Conservation (phyloP, 2,329 filamentous ascomycete genomes). For the Fusarium acutatum region DNA sequence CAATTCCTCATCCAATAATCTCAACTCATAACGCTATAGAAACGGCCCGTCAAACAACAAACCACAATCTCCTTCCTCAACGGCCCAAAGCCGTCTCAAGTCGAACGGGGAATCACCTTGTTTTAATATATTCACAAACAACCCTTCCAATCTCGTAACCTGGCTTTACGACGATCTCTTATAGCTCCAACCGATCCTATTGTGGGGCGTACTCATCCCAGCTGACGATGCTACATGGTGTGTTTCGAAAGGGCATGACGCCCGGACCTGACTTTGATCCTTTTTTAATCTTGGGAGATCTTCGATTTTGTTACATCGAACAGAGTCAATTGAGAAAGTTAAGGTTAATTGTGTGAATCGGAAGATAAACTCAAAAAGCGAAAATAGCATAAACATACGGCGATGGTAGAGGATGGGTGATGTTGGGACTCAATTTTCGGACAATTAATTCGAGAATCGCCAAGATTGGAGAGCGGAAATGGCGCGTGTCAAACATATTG, state of each 20-base stretch:
- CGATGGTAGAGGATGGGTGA: background rate
- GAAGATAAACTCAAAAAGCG: background rate
- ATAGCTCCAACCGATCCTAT: background rate
- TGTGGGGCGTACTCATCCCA: background rate
- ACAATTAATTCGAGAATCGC: background rate
- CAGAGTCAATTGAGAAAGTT: background rate
- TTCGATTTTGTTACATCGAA: background rate
- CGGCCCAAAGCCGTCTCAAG: background rate
- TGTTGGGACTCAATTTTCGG: background rate
- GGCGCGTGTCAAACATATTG: slow-evolving; percentile 19
- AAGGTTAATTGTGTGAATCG: background rate
- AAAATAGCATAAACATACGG: background rate
- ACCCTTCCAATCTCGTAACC: slow-evolving; percentile 15
- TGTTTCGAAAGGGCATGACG: slow-evolving; percentile 32
- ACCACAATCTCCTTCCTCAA: background rate
- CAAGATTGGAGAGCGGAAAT: background rate
- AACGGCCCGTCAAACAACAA: background rate
- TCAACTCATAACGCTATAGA: background rate
- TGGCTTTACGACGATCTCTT: background rate
- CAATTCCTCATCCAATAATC: background rate
- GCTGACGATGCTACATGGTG: slow-evolving; percentile 27
- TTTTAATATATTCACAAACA: background rate
- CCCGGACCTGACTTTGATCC: slow-evolving; percentile 4
- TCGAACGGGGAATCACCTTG: background rate
- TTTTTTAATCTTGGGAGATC: slow-evolving; percentile 7